Conservation (phyloP, 371 early-diverging fungal genomes). For the Neoconidiobolus thromboides region DNA sequence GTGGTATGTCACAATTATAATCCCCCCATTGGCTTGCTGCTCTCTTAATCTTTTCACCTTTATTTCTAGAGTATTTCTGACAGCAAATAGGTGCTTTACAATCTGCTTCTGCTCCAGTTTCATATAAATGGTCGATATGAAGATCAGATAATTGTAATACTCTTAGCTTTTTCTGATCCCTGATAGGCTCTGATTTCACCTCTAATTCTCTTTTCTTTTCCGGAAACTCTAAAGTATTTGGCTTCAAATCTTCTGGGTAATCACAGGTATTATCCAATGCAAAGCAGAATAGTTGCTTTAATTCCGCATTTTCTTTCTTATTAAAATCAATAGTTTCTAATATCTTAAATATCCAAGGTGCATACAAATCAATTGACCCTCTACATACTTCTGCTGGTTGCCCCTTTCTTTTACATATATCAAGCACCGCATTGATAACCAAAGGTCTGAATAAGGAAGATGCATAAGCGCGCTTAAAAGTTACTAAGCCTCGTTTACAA, state of each 20-base stretch:
- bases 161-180: background rate
- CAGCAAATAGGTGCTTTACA: conserved; percentile 13
- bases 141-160: conserved; percentile 11
- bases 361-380: conserved; percentile 9
- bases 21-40: conserved; percentile 11
- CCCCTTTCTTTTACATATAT: conserved; percentile 1
- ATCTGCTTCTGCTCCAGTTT: conserved; percentile 9
- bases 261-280: conserved; percentile 3
- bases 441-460: background rate
- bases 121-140: conserved; percentile 9
- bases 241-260: conserved; percentile 4
- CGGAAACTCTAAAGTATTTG: background rate
- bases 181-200: background rate
- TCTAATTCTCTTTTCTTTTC: background rate
- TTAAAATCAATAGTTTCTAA: conserved; percentile 8
- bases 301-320: conserved; percentile 3
- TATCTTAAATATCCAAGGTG: conserved; percentile 10
- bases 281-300: conserved; percentile 6
- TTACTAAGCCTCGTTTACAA: background rate
- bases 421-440: background rate
- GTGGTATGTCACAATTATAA: conserved; percentile 9
- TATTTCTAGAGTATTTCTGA: conserved; percentile 1
- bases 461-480: background rate
- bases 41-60: background rate
- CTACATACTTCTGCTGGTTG: conserved; percentile 3